phyloP scores from a whole-genome alignment of 2,329 filamentous ascomycete genomes.

The Colletotrichum sublineola region DNA sequence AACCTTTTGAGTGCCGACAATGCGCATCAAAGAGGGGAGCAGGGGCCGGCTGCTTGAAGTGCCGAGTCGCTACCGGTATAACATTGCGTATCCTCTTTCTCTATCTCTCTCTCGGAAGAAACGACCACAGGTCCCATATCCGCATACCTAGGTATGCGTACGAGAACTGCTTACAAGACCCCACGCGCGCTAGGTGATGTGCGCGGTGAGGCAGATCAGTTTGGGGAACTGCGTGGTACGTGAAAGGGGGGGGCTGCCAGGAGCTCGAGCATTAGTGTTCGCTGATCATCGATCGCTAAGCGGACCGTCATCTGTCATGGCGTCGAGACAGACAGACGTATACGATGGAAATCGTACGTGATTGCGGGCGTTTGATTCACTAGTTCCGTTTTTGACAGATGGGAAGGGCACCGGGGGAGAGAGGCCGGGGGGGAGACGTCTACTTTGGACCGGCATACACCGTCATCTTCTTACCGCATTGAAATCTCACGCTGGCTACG shows the following conservation, averaged over 20 bases:
- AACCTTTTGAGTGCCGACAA: not conserved
- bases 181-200: not conserved
- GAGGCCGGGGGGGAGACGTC: not conserved
- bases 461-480: not conserved
- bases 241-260: not conserved
- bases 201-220: conserved; percentile 13
- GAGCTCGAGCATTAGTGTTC: not conserved
- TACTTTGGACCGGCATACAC: not conserved
- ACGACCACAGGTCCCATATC: not conserved
- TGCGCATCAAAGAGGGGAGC: not conserved
- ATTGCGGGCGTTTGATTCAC: conserved; percentile 15
- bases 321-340: conserved; percentile 6
- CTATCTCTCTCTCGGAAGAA: not conserved
- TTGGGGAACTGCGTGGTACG: not conserved
- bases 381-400: conserved; percentile 3
- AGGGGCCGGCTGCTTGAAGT: not conserved
- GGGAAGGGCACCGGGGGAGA: not conserved
- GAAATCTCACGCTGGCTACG: not conserved
- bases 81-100: not conserved
- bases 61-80: conserved; percentile 9
- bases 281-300: conserved; percentile 10
- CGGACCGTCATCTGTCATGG: not conserved
- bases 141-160: not conserved
- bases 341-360: conserved; percentile 4
- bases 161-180: not conserved